Conservation (phyloP, 2,329 filamentous ascomycete genomes). For the Fusarium albosuccineum region DNA sequence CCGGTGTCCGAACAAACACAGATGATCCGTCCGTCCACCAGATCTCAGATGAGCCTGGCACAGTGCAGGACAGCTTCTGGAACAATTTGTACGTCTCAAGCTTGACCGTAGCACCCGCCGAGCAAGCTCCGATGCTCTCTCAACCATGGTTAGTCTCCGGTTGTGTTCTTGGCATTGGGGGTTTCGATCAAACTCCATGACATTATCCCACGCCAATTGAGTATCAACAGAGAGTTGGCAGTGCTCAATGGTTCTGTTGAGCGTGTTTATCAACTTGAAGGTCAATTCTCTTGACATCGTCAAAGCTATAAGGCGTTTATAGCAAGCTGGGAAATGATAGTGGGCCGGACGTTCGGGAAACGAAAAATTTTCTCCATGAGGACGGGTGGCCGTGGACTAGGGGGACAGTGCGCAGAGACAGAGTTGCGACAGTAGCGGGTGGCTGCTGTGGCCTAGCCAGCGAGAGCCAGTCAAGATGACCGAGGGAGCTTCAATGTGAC, state of each 20-base stretch:
- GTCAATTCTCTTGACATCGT: background rate
- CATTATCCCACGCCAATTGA: slow-evolving; percentile 8
- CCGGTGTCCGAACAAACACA: slow-evolving; percentile 19
- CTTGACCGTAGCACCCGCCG: slow-evolving; percentile 15
- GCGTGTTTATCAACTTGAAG: background rate
- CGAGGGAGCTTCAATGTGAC: slow-evolving; percentile 30
- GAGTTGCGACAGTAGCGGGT: slow-evolving; percentile 13
- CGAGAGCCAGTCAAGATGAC: slow-evolving; percentile 10
- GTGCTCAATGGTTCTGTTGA: background rate
- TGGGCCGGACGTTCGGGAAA: slow-evolving; percentile 34
- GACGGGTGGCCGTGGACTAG: slow-evolving; percentile 11
- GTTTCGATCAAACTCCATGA: slow-evolving; percentile 8
- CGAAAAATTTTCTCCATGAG: slow-evolving; percentile 38
- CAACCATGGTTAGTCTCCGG: background rate
- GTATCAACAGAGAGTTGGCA: background rate
- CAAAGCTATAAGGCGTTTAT: slow-evolving; percentile 9
- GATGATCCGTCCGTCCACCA: slow-evolving; percentile 25
- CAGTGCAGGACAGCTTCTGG: slow-evolving; percentile 17
- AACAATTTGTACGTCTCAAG: slow-evolving; percentile 20
- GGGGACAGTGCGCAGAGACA: slow-evolving; percentile 34
- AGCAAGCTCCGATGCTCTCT: slow-evolving; percentile 16
- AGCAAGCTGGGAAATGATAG: slow-evolving; percentile 35
- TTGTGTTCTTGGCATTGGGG: background rate
- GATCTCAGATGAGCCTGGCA: slow-evolving; percentile 34
- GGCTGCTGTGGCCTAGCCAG: slow-evolving; percentile 17